These are phyloP conservation scores for Ustulina deusta DNA, from an alignment of 2,329 filamentous ascomycete genomes.

Conservation along the genomic window DNA sequence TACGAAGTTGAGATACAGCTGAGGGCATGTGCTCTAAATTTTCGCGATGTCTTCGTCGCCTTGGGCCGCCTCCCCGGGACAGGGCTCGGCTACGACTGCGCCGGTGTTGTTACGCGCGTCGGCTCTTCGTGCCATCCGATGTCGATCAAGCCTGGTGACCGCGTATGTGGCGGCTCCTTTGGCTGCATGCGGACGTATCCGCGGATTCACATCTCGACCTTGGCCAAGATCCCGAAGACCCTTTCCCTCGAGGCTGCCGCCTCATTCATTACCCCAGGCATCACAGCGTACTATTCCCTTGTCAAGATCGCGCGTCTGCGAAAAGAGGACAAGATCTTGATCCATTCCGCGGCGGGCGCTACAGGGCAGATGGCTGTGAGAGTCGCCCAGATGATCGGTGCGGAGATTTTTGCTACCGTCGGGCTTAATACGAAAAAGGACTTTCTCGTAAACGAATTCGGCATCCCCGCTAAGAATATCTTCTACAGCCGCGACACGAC, in stretches of 20 bases:
- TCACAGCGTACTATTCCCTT: not conserved
- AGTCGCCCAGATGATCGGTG: not conserved
- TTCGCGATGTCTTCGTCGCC: slow-evolving; percentile 22
- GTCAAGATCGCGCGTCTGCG: not conserved
- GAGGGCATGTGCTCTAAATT: slow-evolving; percentile 15
- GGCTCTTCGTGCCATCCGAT: not conserved
- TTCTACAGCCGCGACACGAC: too few relatives aligned
- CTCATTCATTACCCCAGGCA: not conserved
- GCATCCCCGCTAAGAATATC: too few relatives aligned
- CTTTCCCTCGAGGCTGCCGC: not conserved
- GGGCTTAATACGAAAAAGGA: not conserved
- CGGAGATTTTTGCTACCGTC: not conserved
- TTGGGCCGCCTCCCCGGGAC: not conserved
- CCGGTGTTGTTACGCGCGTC: slow-evolving; percentile 9
- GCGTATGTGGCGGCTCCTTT: slow-evolving; percentile 40
- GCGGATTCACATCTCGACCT: too few relatives aligned
- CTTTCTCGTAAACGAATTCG: slow-evolving; percentile 16
- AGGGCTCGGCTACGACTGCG: slow-evolving; percentile 2
- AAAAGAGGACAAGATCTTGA: not conserved
- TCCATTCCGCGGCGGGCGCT: not conserved
- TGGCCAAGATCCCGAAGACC: not conserved
- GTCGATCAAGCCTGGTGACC: slow-evolving; percentile 19
- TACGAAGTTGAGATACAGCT: slow-evolving; percentile 26
- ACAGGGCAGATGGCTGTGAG: not conserved
- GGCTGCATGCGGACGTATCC: slow-evolving; percentile 21